Percentiles rank a stretch among this genome's conserved stretches.
Evolutionary conservation across 2,329 filamentous ascomycete species (phyloP).

Genomic region (Scedosporium boydii): DNA sequence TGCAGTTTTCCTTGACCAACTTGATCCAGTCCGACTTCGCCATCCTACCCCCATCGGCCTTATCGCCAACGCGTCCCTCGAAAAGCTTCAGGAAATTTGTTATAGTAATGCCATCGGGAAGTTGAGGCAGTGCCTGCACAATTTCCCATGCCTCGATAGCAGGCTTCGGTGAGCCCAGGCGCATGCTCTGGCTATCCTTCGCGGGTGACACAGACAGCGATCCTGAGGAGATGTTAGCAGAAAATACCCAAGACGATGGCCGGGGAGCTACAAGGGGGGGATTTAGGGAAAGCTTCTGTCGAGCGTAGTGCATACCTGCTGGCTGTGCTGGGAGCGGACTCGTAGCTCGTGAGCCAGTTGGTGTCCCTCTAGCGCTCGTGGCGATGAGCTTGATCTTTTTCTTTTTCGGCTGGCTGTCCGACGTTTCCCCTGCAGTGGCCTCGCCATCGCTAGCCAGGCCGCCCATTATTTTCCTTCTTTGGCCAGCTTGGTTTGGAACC

Average conservation of each 20-base stretch:
- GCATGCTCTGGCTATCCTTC: conserved; percentile 2
- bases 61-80: conserved; percentile 39
- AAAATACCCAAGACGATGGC: background rate
- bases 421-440: conserved; percentile 59
- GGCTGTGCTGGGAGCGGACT: conserved; percentile 41
- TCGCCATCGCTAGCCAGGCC: conserved; percentile 65
- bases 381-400: conserved; percentile 47
- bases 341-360: conserved; percentile 49
- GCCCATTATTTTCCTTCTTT: conserved; percentile 33
- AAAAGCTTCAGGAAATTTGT: conserved; percentile 45
- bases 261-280: background rate
- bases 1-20: conserved; percentile 45
- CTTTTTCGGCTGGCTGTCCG: conserved; percentile 39
- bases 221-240: conserved; percentile 7
- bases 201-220: conserved; percentile 1
- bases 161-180: conserved; percentile 7
- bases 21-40: conserved; percentile 46
- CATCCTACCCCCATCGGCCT: conserved; percentile 35
- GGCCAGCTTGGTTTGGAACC: conserved; percentile 18
- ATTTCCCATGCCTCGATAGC: conserved; percentile 43
- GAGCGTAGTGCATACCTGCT: conserved; percentile 23
- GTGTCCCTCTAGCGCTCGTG: conserved; percentile 37
- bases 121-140: conserved; percentile 39
- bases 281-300: conserved; percentile 14
- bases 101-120: conserved; percentile 43